Base-by-base conservation (phyloP, 2,329 filamentous ascomycete genomes). In the Alternaria consortialis region DNA sequence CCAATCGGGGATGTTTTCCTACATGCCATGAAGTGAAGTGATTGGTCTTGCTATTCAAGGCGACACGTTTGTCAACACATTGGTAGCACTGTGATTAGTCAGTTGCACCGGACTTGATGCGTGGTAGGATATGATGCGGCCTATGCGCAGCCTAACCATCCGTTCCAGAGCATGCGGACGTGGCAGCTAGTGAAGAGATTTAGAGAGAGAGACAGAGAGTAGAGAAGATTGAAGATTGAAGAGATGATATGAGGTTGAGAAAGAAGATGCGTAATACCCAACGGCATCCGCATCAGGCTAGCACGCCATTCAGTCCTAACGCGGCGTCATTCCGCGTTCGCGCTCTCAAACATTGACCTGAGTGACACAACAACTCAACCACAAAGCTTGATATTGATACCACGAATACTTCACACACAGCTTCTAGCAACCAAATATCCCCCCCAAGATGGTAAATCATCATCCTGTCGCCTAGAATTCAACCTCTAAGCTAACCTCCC, bases 301-400 rank as follows among this genome's bases (percentile, higher is more conserved):
- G 58, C 36, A 47, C 31, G 12, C 40, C 46, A 57, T 60, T 29
- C 44, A 51, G 53, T 44, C 32, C 44, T 57, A 36, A 43, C 36
- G 56, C 36, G 51, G 34, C 44, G 23, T 8, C 20, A 43, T 36
- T 57, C 54, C 54, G 54, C 54, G 29, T 29, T 20, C 37, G n/a
- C n/a, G 37, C 37, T 37, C 46, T 34, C 43, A 20, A 27, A 31
- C 40, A 20, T 1, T 29, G 25, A 50, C n/a, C 11, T 25, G 12
- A 13, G 40, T 27, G 13, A 25, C 37, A 37, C 25, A 31, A 23
- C 5, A 43, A 17, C 31, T 32, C 44, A 9, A 48, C 29, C 7
- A 48, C 29, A 48, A 2, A 44, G 23, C 36, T 8, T 11, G n/a
- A 20, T 12, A 17, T n/a, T 9, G 13, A 23, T 23, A 17, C 11